phyloP scores from a whole-genome alignment of 352 stramenopile genomes.

The Phytopythium sindhum region DNA sequence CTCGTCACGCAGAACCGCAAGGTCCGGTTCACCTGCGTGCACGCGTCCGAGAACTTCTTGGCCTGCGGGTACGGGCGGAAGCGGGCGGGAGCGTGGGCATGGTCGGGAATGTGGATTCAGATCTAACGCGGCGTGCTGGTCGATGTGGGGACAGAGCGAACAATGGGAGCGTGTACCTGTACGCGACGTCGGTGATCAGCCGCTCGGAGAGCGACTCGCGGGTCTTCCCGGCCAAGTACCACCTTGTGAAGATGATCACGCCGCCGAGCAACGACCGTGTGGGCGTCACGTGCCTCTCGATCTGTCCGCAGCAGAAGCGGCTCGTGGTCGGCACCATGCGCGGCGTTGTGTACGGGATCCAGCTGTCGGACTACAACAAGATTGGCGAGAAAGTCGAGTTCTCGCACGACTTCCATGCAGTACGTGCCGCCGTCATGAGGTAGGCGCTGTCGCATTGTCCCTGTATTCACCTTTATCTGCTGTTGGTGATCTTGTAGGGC shows the following conservation, averaged over 20 bases:
- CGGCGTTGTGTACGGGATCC: slow-evolving; percentile 76
- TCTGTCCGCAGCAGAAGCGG: slow-evolving; percentile 77
- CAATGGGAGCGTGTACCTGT: slow-evolving; percentile 82
- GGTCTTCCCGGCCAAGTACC: slow-evolving; percentile 54
- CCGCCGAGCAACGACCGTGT: slow-evolving; percentile 69
- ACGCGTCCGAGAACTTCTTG: slow-evolving; percentile 84
- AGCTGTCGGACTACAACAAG: slow-evolving; percentile 82
- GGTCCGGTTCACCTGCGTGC: slow-evolving; percentile 73
- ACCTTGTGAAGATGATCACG: slow-evolving; percentile 86
- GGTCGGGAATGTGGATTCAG: background rate
- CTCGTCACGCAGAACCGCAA: slow-evolving; percentile 60
- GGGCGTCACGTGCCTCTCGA: slow-evolving; percentile 69
- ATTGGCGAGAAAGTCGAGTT: slow-evolving; percentile 88
- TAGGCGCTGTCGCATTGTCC: too few species aligned
- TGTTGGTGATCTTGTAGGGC: slow-evolving; percentile 20
- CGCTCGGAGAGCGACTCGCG: slow-evolving; percentile 27
- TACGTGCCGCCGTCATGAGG: slow-evolving; percentile 5
- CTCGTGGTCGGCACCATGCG: slow-evolving; percentile 78
- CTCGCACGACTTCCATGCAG: slow-evolving; percentile 79
- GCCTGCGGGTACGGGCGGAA: slow-evolving; percentile 60
- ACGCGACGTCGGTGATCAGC: slow-evolving; percentile 55
- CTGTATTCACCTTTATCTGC: background rate
- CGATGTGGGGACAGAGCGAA: slow-evolving; percentile 35
- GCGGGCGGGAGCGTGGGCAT: background rate
- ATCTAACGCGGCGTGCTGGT: background rate